Base-by-base conservation (phyloP, 306 rosid genomes). In the Cucurbita argyrosperma region DNA sequence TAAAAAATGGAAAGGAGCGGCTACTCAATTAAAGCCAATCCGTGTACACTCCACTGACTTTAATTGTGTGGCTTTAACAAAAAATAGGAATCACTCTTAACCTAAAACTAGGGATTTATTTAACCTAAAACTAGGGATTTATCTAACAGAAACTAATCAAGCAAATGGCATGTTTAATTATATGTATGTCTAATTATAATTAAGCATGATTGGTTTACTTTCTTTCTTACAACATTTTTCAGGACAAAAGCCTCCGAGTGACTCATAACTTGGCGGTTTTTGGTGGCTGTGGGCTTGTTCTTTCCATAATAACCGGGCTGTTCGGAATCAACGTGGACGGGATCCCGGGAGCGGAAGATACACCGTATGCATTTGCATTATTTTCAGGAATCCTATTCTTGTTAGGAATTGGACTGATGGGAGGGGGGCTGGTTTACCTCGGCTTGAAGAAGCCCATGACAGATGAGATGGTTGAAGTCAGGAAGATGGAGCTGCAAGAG, bases 321-420 rank as follows among this genome's bases (percentile, higher is more conserved):
- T 89, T 94, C 49, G 99, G 99, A 60, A 91, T 94, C 86, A 94
- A 94, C 10, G 97, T 91, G 7, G 96, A 94, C 76, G 99, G 97
- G 69, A 91, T 94, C 35, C 96, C 97, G 0, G 96, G 99, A 16
- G 80, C 88, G 55, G 50, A 55, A 21, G 72, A 82, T 4, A 76
- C 99, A 2, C 96, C 97, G 4, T 94, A 86, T 64, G 97, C 96
- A 65, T 94, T 94, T 75, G 97, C 90, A 65, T 52, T 94, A 66
- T 91, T 91, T 78, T 1, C 99, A 0, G 97, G 84, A 64, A 18
- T 91, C 65, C 78, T 89, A 16, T 7, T 84, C 77, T 79, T 82
- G 52, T 2, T 94, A 46, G 97, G 90, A 69, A 65, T 69, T 19
- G 74, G 79, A 62, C 85, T 94, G 66, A 85, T 89, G 76, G 76